Evolutionary conservation across 805 yeast species (phyloP), one percentile per base, ranked within the genome.

Genomic region (Ogataea dorogensis): DNA sequence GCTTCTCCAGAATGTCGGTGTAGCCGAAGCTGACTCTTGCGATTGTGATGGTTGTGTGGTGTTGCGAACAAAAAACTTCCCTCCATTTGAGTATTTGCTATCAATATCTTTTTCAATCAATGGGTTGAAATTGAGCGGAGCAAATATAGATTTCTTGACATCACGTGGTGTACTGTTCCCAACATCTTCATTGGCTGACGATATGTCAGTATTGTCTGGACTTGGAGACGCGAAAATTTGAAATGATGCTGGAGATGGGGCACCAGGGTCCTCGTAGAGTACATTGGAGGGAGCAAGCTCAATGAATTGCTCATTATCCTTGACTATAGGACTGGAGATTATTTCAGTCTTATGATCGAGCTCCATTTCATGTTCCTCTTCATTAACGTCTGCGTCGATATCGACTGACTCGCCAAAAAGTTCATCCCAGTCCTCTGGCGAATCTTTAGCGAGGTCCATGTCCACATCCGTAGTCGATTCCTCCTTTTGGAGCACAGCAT

Each of bases 41-140:
- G 35, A 26, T 22, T 33, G 37, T 7, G 42, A 5, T 11, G 38
- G 34, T 6, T 32, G 39, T 18, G 35, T 19, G 15, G 44, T 40
- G 17, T 45, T 48, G 17, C 46, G 51, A 11, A 84, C 86, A 54
- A 79, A 88, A 54, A 85, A 91, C 53, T 89, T 84, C 2, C 98
- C 98, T 5, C 98, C 98, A 45, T 73, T 72, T 9, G 81, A 81
- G 51, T 91, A 91, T 53, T 91, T 91, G 38, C 84, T 78, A 54
- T 91, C 98, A 24, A 91, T 79, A 40, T 75, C 78, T 30, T 75
- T 73, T 38, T 78, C 79, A 36, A 86, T 82, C 13, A 81, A 72
- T 0, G 96, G 95, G 50, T 86, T 83, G 62, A 88, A 89, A 26
- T 73, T 70, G 26, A 88, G 65, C 0, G 95, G 95, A 0, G 95